phyloP scores from a whole-genome alignment of 179 eudicot genomes.

The Corrigiola litoralis region DNA sequence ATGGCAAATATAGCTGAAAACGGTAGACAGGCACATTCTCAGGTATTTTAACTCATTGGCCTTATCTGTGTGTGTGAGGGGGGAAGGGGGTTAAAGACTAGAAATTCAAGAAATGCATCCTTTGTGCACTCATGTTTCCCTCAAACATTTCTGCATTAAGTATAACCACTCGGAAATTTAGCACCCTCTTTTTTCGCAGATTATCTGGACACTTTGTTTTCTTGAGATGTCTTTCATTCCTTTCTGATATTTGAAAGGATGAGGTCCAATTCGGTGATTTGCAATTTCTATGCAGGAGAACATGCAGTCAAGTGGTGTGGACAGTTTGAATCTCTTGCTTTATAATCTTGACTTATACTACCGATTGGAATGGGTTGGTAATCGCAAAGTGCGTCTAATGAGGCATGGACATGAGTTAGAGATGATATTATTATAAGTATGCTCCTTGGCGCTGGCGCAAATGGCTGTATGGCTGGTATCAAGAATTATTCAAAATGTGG shows the following conservation, averaged over 20 bases:
- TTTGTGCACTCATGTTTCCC: neutral
- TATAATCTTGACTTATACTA: slow-evolving; percentile 85
- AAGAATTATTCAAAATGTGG: too few relatives aligned
- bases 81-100: too few relatives aligned
- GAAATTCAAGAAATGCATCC: neutral
- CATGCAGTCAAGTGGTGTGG: slow-evolving; percentile 38
- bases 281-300: slow-evolving; percentile 41
- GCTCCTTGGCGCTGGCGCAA: too few relatives aligned
- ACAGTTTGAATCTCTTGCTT: slow-evolving; percentile 53
- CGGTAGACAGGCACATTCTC: slow-evolving; percentile 41
- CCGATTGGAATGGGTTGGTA: slow-evolving; percentile 74
- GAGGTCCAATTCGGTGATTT: neutral
- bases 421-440: too few relatives aligned
- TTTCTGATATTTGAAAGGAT: neutral
- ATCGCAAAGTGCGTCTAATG: slow-evolving; percentile 56
- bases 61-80: too few relatives aligned
- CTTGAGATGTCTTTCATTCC: neutral
- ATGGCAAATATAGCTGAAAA: slow-evolving; percentile 62
- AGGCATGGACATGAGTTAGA: slow-evolving; percentile 76
- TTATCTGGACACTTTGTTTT: neutral
- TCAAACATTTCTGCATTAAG: neutral
- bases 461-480: neutral
- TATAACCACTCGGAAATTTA: neutral
- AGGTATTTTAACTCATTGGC: slow-evolving; percentile 49
- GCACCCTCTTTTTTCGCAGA: neutral